Conservation (phyloP, 2,329 filamentous ascomycete genomes). For the Capronia epimyces region DNA sequence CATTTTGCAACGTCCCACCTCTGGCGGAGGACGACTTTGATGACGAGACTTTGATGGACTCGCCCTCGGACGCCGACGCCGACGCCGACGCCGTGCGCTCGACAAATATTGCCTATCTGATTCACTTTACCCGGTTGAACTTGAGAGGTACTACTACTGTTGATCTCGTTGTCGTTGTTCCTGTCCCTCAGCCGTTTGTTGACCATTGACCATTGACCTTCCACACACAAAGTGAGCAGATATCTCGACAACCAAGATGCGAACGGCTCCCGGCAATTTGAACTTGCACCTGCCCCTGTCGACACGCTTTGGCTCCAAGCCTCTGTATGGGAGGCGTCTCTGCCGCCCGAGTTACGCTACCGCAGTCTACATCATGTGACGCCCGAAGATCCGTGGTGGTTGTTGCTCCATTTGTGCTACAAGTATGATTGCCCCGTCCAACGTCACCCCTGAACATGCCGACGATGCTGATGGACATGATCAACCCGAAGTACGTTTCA, state of each 20-base stretch:
- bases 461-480: background rate
- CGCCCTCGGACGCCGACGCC: background rate
- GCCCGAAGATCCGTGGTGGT: background rate
- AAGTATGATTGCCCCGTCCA: background rate
- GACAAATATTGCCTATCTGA: background rate
- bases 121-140: background rate
- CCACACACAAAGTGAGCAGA: background rate
- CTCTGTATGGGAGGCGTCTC: background rate
- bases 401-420: background rate
- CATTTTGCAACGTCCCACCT: background rate
- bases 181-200: background rate
- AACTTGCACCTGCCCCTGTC: too few relatives aligned
- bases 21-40: background rate
- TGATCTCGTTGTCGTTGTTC: background rate
- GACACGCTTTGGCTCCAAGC: background rate
- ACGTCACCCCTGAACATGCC: too few relatives aligned
- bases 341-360: background rate
- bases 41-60: background rate
- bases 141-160: background rate
- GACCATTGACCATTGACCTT: too few relatives aligned
- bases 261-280: background rate
- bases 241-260: background rate
- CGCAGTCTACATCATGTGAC: background rate
- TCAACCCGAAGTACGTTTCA: background rate
- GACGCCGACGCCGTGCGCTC: background rate